These are phyloP conservation scores for Dendrostoma leiphaemia DNA, from an alignment of 2,329 filamentous ascomycete genomes.

Conservation along the genomic window DNA sequence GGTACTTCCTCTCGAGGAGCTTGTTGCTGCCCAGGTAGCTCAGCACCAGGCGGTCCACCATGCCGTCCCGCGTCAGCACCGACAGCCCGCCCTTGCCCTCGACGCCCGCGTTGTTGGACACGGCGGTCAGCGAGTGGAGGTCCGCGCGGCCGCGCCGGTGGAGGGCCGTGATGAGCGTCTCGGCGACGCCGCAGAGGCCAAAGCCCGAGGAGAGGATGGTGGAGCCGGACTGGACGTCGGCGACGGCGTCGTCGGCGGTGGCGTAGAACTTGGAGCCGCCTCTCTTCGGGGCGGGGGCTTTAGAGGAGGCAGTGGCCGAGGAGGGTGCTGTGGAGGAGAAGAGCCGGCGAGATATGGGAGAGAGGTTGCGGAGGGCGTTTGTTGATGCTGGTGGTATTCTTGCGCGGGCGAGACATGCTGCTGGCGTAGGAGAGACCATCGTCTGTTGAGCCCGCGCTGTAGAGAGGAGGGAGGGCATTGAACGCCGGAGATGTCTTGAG, in stretches of 20 bases:
- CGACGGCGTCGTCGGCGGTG: conserved; percentile 66
- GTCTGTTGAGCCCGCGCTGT: neutral
- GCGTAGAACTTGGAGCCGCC: conserved; percentile 46
- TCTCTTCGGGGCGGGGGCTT: conserved; percentile 21
- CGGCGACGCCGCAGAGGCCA: conserved; percentile 74
- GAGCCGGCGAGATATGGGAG: neutral
- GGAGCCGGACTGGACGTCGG: conserved; percentile 67
- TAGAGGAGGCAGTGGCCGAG: neutral
- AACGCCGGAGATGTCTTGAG: conserved; percentile 13
- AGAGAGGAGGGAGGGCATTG: conserved; percentile 11
- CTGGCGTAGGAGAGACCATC: neutral
- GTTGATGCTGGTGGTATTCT: neutral
- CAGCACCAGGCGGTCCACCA: conserved; percentile 69
- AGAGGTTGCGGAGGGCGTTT: neutral
- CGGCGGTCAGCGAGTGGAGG: conserved; percentile 68
- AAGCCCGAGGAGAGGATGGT: conserved; percentile 76
- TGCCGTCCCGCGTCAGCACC: conserved; percentile 65
- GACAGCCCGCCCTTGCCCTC: conserved; percentile 68
- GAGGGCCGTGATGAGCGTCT: conserved; percentile 34
- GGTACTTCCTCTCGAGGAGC: conserved; percentile 69
- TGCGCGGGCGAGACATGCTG: neutral
- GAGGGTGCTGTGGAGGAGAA: conserved; percentile 7
- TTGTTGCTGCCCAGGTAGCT: conserved; percentile 80
- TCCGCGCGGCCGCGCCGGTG: conserved; percentile 56
- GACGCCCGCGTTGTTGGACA: conserved; percentile 78